phyloP scores from a whole-genome alignment of 1,284 basidiomycete species.

The Vanrija humicola region DNA sequence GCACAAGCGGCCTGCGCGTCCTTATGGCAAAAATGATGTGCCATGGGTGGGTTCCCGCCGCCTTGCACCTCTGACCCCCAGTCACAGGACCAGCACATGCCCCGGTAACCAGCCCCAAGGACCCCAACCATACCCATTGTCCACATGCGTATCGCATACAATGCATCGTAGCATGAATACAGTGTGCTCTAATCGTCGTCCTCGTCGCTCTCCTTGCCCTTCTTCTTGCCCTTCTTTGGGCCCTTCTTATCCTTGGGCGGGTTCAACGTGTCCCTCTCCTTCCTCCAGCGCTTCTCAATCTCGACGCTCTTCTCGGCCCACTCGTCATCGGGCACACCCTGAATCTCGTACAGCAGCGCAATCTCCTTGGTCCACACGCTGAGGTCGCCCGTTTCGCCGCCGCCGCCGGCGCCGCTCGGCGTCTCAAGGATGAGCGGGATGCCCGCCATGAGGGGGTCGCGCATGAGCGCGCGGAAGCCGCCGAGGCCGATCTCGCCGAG shows the following conservation, averaged over 20 bases:
- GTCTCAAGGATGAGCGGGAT: conserved; percentile 82
- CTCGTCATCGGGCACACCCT: conserved; percentile 36
- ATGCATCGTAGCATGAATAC: too few species aligned
- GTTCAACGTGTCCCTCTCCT: conserved; percentile 35
- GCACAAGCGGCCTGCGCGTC: conserved; percentile 37
- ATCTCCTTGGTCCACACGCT: conserved; percentile 72
- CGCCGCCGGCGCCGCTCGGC: conserved; percentile 44
- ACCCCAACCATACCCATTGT: background rate
- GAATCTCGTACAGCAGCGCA: conserved; percentile 49
- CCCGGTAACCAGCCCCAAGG: background rate
- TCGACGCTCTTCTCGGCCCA: conserved; percentile 36
- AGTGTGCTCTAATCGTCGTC: too few species aligned
- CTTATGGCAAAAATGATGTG: conserved; percentile 31
- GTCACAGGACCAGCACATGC: conserved; percentile 13
- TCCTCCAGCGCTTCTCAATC: conserved; percentile 34
- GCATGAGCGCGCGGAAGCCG: conserved; percentile 65
- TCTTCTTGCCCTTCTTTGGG: conserved; percentile 15
- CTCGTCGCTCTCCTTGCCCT: conserved; percentile 2
- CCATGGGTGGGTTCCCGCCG: conserved; percentile 38
- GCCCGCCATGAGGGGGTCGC: conserved; percentile 62
- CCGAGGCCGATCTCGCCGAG: conserved; percentile 66
- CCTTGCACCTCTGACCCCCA: background rate
- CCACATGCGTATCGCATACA: background rate
- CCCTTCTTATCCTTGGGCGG: conserved; percentile 37
- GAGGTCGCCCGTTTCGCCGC: conserved; percentile 42